phyloP scores from a whole-genome alignment of 768 basidiomycete genomes.

The Panus rudis region DNA sequence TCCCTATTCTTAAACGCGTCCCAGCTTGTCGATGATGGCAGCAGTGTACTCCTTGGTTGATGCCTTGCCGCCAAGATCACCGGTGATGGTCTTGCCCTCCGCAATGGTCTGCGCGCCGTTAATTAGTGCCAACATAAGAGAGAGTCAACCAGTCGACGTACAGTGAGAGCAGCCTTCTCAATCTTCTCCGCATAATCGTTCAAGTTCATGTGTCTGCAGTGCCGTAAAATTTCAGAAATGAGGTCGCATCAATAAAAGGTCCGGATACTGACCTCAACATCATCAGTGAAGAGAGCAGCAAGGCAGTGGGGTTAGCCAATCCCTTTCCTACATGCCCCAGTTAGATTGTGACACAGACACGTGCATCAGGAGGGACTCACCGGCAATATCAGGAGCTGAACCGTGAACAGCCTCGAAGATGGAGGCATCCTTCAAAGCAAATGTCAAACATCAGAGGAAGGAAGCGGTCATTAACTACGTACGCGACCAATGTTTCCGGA shows the following conservation, averaged over 20 bases:
- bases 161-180: slow-evolving; percentile 83
- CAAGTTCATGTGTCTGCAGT: slow-evolving; percentile 83
- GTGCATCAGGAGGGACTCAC: slow-evolving; percentile 28
- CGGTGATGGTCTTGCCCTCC: slow-evolving; percentile 91
- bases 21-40: slow-evolving; percentile 81
- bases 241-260: slow-evolving; percentile 6
- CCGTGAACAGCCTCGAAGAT: slow-evolving; percentile 99
- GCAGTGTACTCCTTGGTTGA: slow-evolving; percentile 84
- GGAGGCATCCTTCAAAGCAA: slow-evolving; percentile 79
- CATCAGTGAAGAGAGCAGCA: slow-evolving; percentile 92
- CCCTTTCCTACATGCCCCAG: slow-evolving; percentile 56
- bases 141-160: slow-evolving; percentile 39
- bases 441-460: slow-evolving; percentile 12
- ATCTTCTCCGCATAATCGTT: slow-evolving; percentile 79
- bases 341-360: neutral
- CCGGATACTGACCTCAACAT: slow-evolving; percentile 73
- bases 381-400: slow-evolving; percentile 98
- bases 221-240: slow-evolving; percentile 11
- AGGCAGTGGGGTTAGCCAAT: slow-evolving; percentile 98
- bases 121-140: neutral
- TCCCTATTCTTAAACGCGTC: too few relatives aligned
- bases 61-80: slow-evolving; percentile 91
- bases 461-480: slow-evolving; percentile 22
- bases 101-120: slow-evolving; percentile 76
- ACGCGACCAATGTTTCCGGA: slow-evolving; percentile 96